Evolutionary conservation across 1,139 yeast genomes (phyloP).

Genomic region (Yamadazyma songkhlaensis): DNA sequence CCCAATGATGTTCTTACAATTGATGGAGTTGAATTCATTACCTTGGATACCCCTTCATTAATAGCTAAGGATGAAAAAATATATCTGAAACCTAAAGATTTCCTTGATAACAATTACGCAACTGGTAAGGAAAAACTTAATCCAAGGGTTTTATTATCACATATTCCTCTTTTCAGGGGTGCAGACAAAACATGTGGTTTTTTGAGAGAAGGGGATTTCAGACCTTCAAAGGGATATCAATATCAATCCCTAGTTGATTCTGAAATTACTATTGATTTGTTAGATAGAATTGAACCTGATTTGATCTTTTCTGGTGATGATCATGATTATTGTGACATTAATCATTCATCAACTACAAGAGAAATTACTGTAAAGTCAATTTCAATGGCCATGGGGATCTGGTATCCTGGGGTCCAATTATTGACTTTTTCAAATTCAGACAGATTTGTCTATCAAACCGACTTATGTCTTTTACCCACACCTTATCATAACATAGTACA

Average conservation of each 20-base stretch:
- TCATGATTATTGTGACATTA: conserved; percentile 54
- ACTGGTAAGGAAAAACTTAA: conserved; percentile 11
- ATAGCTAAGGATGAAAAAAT: conserved; percentile 31
- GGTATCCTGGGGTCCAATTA: conserved; percentile 52
- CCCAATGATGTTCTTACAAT: conserved; percentile 30
- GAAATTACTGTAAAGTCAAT: conserved; percentile 56
- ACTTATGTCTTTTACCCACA: conserved; percentile 46
- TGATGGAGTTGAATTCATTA: conserved; percentile 43
- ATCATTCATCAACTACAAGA: conserved; percentile 28
- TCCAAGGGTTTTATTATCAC: conserved; percentile 43
- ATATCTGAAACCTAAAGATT: conserved; percentile 24
- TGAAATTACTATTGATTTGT: conserved; percentile 24
- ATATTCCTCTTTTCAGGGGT: conserved; percentile 49
- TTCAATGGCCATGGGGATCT: conserved; percentile 61
- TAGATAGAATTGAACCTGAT: conserved; percentile 36
- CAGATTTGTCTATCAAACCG: conserved; percentile 32
- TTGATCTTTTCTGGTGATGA: conserved; percentile 50
- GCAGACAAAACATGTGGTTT: conserved; percentile 39
- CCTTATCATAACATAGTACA: conserved; percentile 45
- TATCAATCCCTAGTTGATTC: conserved; percentile 44
- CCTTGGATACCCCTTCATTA: conserved; percentile 45
- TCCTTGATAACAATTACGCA: conserved; percentile 21
- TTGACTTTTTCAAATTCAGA: conserved; percentile 28
- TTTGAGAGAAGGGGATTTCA: conserved; percentile 35
- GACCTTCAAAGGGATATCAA: conserved; percentile 43